Evolutionary conservation across 768 basidiomycete genomes (phyloP), one percentile per base, ranked within the genome.

Genomic region (Russula ochroleuca): DNA sequence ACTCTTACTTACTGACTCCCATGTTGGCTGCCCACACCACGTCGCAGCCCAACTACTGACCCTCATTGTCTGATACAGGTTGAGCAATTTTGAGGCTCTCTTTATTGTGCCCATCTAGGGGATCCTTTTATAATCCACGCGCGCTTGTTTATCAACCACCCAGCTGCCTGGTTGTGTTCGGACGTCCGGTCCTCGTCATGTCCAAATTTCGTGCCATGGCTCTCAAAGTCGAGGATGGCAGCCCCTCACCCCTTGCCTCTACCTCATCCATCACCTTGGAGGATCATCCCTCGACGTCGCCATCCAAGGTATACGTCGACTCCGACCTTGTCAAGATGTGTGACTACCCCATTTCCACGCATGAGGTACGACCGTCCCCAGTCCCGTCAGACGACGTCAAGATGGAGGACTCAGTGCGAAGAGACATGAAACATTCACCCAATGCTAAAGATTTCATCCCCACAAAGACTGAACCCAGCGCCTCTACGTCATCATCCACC

Each of bases 401-500:
- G 63, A 68, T 71, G 1, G 73, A 75, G 45, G 54, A 50, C 5
- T 28, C 14, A 56, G 5, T 38, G 6, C 33, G 28, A 19, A 53
- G 59, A 43, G 63, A 69, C 57, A 48, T 59, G n/a, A 49, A 69
- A 15, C n/a, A 58, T 23, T 70, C 76, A 8, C 69, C 59, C 68
- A 75, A 75, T 62, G 53, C 68, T 25, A 78, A 74, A 62, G 74
- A 69, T 35, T 31, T 52, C 9, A 63, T 60, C 23, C 64, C 70
- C 53, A 74, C 75, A 37, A 74, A 63, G 58, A 25, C 65, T 28
- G 57, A 66, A 59, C 59, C 68, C 59, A 76, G 79, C 0, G 72
- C 78, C 41, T 75, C 76, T 0, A 75, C 78, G 28, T 75, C 77
- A 21, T 71, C 71, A 8, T 67, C 70, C 31, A 58, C 68, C 14